Percentiles rank a stretch among this genome's conserved stretches.
Evolutionary conservation across 169 alveolate species (phyloP).

Genomic region (Plasmodium gallinaceum): DNA sequence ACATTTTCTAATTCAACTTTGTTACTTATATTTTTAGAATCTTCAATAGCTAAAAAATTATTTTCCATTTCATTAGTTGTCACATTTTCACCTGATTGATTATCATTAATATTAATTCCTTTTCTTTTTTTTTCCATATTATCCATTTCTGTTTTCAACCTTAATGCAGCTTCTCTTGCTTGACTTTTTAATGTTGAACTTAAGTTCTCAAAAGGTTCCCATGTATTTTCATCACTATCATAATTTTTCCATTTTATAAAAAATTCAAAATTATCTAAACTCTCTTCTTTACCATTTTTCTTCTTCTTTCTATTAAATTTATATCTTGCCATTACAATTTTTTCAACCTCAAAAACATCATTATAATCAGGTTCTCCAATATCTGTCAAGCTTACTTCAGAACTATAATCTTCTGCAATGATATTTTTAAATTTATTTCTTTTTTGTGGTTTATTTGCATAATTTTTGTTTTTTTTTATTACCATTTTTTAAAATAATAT

Average conservation of each 20-base stretch:
- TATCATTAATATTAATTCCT: not conserved
- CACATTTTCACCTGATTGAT: not conserved
- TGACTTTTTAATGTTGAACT: constrained; percentile 52
- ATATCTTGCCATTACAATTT: constrained; percentile 67
- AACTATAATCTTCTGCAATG: constrained; percentile 46
- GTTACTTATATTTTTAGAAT: constrained; percentile 7
- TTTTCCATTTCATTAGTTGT: not conserved
- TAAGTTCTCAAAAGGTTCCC: constrained; percentile 77
- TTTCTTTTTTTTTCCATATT: constrained; percentile 20
- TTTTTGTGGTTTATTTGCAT: constrained; percentile 8
- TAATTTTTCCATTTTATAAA: constrained; percentile 73
- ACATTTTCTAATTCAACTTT: not conserved
- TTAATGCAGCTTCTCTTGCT: constrained; percentile 59
- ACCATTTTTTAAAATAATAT: constrained; percentile 18
- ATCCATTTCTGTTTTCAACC: constrained; percentile 30
- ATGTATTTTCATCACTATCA: constrained; percentile 74
- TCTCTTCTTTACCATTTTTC: constrained; percentile 47
- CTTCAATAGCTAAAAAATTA: not conserved
- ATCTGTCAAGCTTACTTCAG: constrained; percentile 21
- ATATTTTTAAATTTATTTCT: constrained; percentile 15
- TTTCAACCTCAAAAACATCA: constrained; percentile 70
- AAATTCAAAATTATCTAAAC: constrained; percentile 72
- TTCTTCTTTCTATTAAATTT: constrained; percentile 36
- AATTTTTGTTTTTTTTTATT: constrained; percentile 15
- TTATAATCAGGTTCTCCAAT: constrained; percentile 73